phyloP scores from a whole-genome alignment of 2,329 filamentous ascomycete species.

The Bipolaris oryzae region DNA sequence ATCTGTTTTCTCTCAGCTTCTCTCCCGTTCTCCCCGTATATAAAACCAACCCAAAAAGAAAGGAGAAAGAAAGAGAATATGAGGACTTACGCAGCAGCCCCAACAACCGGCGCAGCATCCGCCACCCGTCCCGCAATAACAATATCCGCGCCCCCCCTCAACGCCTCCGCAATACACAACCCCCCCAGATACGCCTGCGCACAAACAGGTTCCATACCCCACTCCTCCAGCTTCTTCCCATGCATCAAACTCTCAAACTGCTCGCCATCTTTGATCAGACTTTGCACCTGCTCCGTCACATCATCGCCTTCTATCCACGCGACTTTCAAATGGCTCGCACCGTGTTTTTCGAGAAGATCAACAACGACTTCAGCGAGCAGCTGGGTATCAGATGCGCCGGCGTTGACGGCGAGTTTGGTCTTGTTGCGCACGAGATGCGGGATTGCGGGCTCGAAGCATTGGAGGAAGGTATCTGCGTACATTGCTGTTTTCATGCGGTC shows the following conservation, averaged over 20 bases:
- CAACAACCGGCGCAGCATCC: slow-evolving; percentile 52
- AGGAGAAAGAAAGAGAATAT: not conserved
- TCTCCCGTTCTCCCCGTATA: no score
- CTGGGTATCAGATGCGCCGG: slow-evolving; percentile 60
- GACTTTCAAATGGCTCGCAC: slow-evolving; percentile 28
- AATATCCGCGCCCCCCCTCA: slow-evolving; percentile 37
- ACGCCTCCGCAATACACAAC: slow-evolving; percentile 34
- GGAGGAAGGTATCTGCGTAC: slow-evolving; percentile 54
- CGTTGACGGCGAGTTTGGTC: slow-evolving; percentile 59
- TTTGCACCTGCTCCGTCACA: slow-evolving; percentile 40
- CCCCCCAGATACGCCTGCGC: slow-evolving; percentile 24
- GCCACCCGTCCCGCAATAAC: slow-evolving; percentile 42
- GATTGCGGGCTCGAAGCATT: slow-evolving; percentile 49
- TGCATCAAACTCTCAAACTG: slow-evolving; percentile 50
- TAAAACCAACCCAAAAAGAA: no score
- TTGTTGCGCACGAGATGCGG: slow-evolving; percentile 27
- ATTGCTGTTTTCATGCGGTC: slow-evolving; percentile 35
- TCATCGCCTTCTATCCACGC: slow-evolving; percentile 30
- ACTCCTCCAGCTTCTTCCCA: slow-evolving; percentile 46
- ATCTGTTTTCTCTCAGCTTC: slow-evolving; percentile 46
- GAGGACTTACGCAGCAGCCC: slow-evolving; percentile 47
- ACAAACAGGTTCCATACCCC: slow-evolving; percentile 35
- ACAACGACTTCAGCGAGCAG: slow-evolving; percentile 31
- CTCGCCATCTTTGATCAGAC: slow-evolving; percentile 42
- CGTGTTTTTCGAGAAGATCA: slow-evolving; percentile 15